Evolutionary conservation across 2,329 filamentous ascomycete genomes (phyloP).

Genomic region (Fusarium pseudograminearum): DNA sequence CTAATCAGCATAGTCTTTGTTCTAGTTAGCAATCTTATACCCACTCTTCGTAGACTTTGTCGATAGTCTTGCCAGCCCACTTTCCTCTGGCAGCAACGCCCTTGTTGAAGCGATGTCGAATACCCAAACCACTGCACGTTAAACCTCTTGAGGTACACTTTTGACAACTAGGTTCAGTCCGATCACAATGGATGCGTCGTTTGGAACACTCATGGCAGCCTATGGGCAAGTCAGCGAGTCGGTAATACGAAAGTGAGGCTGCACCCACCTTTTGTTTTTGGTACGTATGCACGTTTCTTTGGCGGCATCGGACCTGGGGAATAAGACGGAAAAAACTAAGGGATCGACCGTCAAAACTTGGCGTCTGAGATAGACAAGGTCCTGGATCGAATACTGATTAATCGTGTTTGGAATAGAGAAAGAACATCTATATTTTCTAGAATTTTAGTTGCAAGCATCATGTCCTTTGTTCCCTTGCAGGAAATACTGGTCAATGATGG

Average conservation of each 20-base stretch:
- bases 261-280: conserved; percentile 42
- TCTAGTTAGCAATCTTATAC: fast-evolving
- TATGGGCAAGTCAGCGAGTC: fast-evolving
- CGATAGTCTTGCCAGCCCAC: conserved; percentile 46
- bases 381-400: background rate
- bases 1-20: background rate
- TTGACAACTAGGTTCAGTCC: conserved; percentile 36
- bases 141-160: conserved; percentile 43
- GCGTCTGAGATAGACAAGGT: background rate
- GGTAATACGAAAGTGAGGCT: background rate
- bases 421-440: background rate
- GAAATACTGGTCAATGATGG: background rate
- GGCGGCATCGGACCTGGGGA: conserved; percentile 36
- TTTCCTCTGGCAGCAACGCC: conserved; percentile 45
- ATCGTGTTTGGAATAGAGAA: background rate
- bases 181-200: conserved; percentile 44
- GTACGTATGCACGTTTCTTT: conserved; percentile 45
- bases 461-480: background rate
- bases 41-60: conserved; percentile 41
- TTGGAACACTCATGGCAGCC: conserved; percentile 46
- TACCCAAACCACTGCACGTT: conserved; percentile 42
- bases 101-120: conserved; percentile 46
- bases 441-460: conserved; percentile 25
- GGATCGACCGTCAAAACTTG: conserved; percentile 18
- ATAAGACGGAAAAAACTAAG: background rate